These are phyloP conservation scores for Tardiomyces blankii DNA, from an alignment of 1,139 yeast species.

Conservation along the genomic window DNA sequence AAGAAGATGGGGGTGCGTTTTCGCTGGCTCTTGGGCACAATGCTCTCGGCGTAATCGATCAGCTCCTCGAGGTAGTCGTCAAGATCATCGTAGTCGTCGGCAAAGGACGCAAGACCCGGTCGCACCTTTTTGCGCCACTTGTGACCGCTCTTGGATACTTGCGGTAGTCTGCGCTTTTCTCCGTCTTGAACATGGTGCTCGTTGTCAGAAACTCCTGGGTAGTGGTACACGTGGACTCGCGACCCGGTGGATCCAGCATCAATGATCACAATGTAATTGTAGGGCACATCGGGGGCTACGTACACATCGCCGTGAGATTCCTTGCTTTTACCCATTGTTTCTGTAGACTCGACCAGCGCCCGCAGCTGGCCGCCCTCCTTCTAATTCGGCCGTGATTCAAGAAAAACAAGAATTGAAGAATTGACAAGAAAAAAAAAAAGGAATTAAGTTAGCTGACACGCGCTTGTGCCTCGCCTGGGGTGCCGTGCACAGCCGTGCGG, in stretches of 20 bases:
- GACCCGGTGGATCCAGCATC: constrained; percentile 79
- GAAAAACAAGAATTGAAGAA: too few species aligned
- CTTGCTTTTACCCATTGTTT: neutral
- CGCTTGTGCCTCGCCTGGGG: too few species aligned
- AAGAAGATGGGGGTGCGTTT: constrained; percentile 60
- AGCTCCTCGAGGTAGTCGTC: constrained; percentile 42
- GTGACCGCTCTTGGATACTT: neutral
- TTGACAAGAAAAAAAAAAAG: too few species aligned
- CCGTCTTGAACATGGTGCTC: neutral
- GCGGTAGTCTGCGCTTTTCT: too few species aligned
- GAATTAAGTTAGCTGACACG: too few species aligned
- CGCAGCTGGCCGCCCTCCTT: too few species aligned
- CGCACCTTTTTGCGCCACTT: neutral
- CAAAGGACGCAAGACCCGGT: neutral
- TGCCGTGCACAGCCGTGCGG: too few species aligned
- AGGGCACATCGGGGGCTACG: neutral
- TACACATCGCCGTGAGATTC: neutral
- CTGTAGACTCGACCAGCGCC: too few species aligned
- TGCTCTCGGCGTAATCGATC: constrained; percentile 40
- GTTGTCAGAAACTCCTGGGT: neutral
- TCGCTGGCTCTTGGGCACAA: constrained; percentile 57
- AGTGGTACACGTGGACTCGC: constrained; percentile 55
- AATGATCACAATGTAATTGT: constrained; percentile 54
- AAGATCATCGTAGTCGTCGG: neutral
- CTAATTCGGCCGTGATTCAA: too few species aligned